These are phyloP conservation scores for Alloteropsis semialata DNA, from an alignment of 176 grass and related monocot species.

Conservation along the genomic window DNA sequence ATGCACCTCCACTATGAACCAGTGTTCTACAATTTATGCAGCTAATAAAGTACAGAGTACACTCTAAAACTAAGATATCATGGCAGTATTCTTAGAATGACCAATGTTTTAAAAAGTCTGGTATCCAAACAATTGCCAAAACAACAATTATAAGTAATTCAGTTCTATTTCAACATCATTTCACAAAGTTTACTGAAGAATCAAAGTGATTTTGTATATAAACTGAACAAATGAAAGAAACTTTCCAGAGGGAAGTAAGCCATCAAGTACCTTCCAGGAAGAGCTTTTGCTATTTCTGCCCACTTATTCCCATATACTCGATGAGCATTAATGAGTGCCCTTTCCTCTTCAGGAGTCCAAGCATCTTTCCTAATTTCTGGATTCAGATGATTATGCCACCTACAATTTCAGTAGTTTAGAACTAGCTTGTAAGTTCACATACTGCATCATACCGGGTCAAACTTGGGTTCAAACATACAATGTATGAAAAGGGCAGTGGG, in stretches of 20 bases:
- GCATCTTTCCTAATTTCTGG: slow-evolving; percentile 94
- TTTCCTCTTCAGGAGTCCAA: slow-evolving; percentile 86
- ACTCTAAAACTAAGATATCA: background rate
- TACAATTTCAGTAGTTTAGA: slow-evolving; percentile 39
- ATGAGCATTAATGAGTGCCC: slow-evolving; percentile 78
- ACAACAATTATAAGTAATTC: background rate
- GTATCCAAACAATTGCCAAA: slow-evolving; percentile 9
- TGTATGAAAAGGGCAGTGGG: background rate
- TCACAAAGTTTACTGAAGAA: background rate
- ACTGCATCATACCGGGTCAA: background rate
- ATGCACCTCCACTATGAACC: background rate
- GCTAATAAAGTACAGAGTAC: background rate
- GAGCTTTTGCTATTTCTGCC: slow-evolving; percentile 98
- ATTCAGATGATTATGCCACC: slow-evolving; percentile 99
- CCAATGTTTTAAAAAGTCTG: background rate
- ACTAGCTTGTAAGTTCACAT: background rate
- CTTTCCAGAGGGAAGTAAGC: background rate
- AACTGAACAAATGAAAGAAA: background rate
- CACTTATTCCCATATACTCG: slow-evolving; percentile 89
- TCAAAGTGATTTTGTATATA: background rate
- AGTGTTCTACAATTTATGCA: background rate
- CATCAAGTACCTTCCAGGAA: slow-evolving; percentile 82
- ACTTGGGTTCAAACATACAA: background rate
- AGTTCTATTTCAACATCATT: background rate
- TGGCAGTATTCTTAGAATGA: background rate